Percentiles rank a stretch among this genome's conserved stretches.
These are phyloP conservation scores for Leccinum subrobustum DNA, from an alignment of 1,284 basidiomycete species.

Conservation along the genomic window DNA sequence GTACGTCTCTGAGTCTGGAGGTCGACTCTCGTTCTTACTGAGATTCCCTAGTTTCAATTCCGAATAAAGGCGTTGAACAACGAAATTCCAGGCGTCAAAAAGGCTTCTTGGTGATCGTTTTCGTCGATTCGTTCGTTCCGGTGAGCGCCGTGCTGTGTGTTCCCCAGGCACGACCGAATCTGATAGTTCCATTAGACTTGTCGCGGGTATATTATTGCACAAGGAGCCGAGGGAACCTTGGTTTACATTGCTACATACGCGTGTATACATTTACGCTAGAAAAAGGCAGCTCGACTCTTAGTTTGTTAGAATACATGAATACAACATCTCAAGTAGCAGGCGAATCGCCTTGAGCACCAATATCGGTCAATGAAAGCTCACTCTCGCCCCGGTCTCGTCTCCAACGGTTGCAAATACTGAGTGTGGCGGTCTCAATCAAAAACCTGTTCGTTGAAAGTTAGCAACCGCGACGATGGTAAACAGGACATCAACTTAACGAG, in stretches of 20 bases:
- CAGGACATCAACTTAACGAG: conserved; percentile 31
- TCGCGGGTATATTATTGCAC: background rate
- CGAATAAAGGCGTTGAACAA: conserved; percentile 77
- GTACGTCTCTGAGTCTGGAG: conserved; percentile 46
- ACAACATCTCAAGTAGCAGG: conserved; percentile 26
- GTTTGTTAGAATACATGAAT: conserved; percentile 17
- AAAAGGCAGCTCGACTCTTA: conserved; percentile 2
- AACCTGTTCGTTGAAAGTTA: conserved; percentile 45
- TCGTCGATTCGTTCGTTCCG: background rate
- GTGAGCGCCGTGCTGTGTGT: background rate
- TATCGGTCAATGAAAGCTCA: conserved; percentile 58
- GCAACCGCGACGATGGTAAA: background rate
- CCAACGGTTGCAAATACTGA: conserved; percentile 74
- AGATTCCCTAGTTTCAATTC: conserved; percentile 75
- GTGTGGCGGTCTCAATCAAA: conserved; percentile 63
- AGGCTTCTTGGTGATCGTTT: conserved; percentile 78
- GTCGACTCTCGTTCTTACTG: background rate
- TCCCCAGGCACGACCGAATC: background rate
- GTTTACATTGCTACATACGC: background rate
- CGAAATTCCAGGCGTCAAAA: conserved; percentile 83
- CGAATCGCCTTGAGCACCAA: conserved; percentile 46
- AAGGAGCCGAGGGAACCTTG: background rate
- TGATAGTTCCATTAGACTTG: background rate
- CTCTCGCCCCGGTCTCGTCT: conserved; percentile 69
- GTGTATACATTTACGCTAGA: conserved; percentile 6